These are phyloP conservation scores for Trichophaea hybrida DNA, from an alignment of 2,329 filamentous ascomycete species.

Conservation along the genomic window DNA sequence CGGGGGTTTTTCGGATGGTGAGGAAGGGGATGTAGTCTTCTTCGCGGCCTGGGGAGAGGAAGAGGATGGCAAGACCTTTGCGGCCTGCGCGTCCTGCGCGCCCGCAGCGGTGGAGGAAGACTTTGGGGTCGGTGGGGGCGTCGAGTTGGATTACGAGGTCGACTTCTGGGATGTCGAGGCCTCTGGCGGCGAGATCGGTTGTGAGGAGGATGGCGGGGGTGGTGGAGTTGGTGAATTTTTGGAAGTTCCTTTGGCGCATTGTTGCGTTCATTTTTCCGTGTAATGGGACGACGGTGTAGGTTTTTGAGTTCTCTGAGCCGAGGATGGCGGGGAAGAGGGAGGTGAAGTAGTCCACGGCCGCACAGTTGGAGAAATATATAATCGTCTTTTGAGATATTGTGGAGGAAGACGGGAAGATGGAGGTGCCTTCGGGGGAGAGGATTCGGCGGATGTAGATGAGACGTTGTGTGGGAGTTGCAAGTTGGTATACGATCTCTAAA, in stretches of 20 bases:
- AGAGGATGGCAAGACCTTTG: slow-evolving; percentile 68
- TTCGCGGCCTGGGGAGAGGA: slow-evolving; percentile 72
- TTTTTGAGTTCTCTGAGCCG: slow-evolving; percentile 31
- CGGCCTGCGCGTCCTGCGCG: slow-evolving; percentile 85
- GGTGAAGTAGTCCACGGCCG: slow-evolving; percentile 87
- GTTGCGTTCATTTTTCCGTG: slow-evolving; percentile 87
- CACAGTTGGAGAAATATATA: slow-evolving; percentile 84
- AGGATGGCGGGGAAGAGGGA: slow-evolving; percentile 61
- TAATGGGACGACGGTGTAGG: slow-evolving; percentile 58
- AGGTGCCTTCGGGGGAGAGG: slow-evolving; percentile 46
- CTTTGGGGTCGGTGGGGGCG: slow-evolving; percentile 68
- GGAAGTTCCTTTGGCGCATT: slow-evolving; percentile 77
- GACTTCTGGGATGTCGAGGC: slow-evolving; percentile 80
- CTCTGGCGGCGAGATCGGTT: slow-evolving; percentile 80
- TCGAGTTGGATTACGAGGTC: slow-evolving; percentile 86
- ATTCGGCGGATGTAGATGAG: slow-evolving; percentile 33
- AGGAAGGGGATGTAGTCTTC: slow-evolving; percentile 84
- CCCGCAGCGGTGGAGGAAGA: slow-evolving; percentile 89
- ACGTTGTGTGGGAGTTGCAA: slow-evolving; percentile 64
- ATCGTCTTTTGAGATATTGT: slow-evolving; percentile 71
- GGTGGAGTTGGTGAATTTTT: slow-evolving; percentile 59
- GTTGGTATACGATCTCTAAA: slow-evolving; percentile 77
- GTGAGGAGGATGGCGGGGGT: slow-evolving; percentile 72
- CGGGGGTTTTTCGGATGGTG: slow-evolving; percentile 73
- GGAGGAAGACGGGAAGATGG: slow-evolving; percentile 55